These are phyloP conservation scores for Articulospora tetracladia DNA, from an alignment of 495 filamentous ascomycete species.

Conservation along the genomic window DNA sequence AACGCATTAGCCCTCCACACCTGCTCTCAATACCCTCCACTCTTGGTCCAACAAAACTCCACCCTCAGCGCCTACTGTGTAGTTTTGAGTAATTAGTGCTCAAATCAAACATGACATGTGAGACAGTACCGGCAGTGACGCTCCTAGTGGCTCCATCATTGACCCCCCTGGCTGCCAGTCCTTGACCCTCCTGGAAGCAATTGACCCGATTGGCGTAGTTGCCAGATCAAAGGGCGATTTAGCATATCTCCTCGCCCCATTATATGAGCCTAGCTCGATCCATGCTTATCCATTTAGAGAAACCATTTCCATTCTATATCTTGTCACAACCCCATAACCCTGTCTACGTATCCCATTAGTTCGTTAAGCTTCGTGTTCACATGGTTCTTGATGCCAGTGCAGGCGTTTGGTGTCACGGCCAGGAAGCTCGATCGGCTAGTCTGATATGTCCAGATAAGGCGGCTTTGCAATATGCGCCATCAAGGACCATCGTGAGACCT, in stretches of 20 bases:
- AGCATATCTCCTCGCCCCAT: not conserved
- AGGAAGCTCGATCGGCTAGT: conserved; percentile 5
- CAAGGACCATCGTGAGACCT: conserved; percentile 18
- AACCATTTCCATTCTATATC: conserved; percentile 26
- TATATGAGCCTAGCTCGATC: not conserved
- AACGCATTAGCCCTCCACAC: conserved; percentile 26
- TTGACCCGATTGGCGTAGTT: conserved; percentile 6
- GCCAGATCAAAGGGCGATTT: not conserved
- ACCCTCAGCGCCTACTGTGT: conserved; percentile 17
- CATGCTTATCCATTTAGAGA: conserved; percentile 23
- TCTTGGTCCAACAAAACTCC: conserved; percentile 21
- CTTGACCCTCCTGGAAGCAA: not conserved
- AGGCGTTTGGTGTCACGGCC: conserved; percentile 9
- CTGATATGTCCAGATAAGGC: conserved; percentile 20
- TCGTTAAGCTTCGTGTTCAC: conserved; percentile 1
- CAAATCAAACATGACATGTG: conserved; percentile 7
- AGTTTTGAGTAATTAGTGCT: conserved; percentile 19
- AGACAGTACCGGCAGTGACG: conserved; percentile 12
- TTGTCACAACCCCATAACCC: not conserved
- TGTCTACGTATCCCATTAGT: conserved; percentile 2
- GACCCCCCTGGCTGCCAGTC: not conserved
- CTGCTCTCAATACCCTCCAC: conserved; percentile 20
- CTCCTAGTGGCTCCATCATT: not conserved
- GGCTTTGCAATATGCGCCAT: not conserved
- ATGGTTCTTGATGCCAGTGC: conserved; percentile 9